Conservation (phyloP, 768 basidiomycete genomes). For the Crucibulum laeve region DNA sequence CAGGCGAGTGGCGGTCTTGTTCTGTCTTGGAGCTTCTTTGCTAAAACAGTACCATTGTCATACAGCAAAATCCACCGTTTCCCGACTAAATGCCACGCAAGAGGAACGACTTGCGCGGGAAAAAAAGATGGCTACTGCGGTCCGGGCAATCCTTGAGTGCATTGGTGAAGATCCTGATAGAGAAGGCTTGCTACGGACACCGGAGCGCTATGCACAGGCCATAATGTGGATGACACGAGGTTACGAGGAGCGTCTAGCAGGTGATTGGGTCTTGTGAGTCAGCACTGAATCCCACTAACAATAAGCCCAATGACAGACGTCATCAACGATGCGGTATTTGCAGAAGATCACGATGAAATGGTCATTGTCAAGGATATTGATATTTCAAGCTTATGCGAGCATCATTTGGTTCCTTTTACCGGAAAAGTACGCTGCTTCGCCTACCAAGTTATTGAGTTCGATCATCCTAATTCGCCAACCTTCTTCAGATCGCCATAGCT, state of each 20-base stretch:
- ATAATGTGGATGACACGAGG: constrained; percentile 99
- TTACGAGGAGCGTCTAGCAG: constrained; percentile 92
- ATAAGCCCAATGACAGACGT: constrained; percentile 63
- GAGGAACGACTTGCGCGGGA: constrained; percentile 71
- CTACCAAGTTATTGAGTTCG: constrained; percentile 5
- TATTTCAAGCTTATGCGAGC: constrained; percentile 96
- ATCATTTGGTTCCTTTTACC: constrained; percentile 96
- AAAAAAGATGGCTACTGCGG: constrained; percentile 73
- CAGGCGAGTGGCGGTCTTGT: constrained; percentile 48
- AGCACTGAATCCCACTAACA: background rate
- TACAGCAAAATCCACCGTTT: constrained; percentile 85
- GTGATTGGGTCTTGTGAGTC: constrained; percentile 31
- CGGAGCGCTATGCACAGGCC: constrained; percentile 94
- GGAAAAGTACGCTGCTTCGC: constrained; percentile 68
- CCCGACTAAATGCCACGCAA: constrained; percentile 76
- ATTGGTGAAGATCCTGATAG: constrained; percentile 98
- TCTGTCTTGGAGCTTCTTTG: background rate
- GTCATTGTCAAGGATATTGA: constrained; percentile 97
- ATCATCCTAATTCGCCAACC: constrained; percentile 16
- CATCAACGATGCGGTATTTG: constrained; percentile 97
- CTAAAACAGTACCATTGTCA: constrained; percentile 3
- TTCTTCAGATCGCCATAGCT: constrained; percentile 83
- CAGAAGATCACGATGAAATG: constrained; percentile 99
- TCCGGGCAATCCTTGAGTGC: constrained; percentile 91
- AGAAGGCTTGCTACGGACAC: constrained; percentile 88